Evolutionary conservation across 768 basidiomycete species (phyloP).

Genomic region (Psilocybe sp.): DNA sequence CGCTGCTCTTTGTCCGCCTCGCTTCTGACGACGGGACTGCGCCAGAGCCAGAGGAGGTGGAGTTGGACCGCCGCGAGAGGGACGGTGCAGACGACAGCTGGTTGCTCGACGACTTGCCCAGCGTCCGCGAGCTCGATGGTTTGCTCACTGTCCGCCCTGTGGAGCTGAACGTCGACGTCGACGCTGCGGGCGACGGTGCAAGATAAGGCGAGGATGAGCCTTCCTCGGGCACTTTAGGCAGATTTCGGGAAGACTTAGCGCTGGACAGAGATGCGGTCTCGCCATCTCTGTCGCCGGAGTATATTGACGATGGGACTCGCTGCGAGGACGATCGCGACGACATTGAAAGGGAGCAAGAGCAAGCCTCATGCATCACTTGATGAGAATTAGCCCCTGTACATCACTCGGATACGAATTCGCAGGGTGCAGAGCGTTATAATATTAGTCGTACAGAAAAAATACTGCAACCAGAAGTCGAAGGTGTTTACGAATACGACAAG

Average conservation of each 20-base stretch:
- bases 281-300: too few species aligned
- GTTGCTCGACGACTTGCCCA: conserved; percentile 25
- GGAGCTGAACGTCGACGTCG: conserved; percentile 13
- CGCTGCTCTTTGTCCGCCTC: conserved; percentile 5
- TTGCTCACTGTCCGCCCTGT: conserved; percentile 14
- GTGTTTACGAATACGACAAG: too few species aligned
- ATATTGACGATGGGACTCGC: not conserved
- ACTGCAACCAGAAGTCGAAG: not conserved
- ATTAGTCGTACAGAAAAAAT: too few species aligned
- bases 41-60: conserved; percentile 10
- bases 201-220: conserved; percentile 17
- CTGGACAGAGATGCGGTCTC: not conserved
- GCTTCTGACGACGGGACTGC: conserved; percentile 2
- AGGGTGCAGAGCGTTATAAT: too few species aligned
- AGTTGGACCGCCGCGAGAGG: conserved; percentile 18
- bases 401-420: not conserved
- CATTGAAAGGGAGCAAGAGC: conserved; percentile 4
- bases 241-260: conserved; percentile 9
- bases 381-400: too few species aligned
- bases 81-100: conserved; percentile 17
- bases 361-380: not conserved
- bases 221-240: conserved; percentile 24
- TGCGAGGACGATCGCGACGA: not conserved
- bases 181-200: conserved; percentile 15
- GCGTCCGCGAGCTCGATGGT: conserved; percentile 32